Evolutionary conservation across 768 basidiomycete genomes (phyloP).

Genomic region (Ramaria sp.): DNA sequence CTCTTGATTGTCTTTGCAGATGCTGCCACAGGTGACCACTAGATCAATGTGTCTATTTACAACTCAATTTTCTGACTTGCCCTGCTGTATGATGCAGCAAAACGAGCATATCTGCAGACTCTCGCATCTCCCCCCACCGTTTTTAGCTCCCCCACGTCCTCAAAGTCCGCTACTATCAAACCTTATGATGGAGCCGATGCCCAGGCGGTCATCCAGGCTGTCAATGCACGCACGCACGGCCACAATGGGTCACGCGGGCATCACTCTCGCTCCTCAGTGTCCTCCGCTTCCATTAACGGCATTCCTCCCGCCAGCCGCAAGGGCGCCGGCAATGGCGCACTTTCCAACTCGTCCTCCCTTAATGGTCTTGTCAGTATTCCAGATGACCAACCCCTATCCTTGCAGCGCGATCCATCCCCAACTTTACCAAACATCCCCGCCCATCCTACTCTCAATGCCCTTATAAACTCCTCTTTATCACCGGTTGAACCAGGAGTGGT

Average conservation of each 20-base stretch:
- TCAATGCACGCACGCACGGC: conserved; percentile 57
- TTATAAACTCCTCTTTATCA: conserved; percentile 65
- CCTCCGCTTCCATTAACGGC: conserved; percentile 25
- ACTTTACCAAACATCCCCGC: conserved; percentile 72
- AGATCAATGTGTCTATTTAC: conserved; percentile 8
- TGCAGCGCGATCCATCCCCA: conserved; percentile 61
- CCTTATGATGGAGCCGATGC: conserved; percentile 96
- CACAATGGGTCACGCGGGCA: conserved; percentile 60
- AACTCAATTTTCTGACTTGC: background rate
- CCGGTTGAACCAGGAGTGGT: conserved; percentile 30
- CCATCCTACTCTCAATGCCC: conserved; percentile 75
- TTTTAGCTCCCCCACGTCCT: conserved; percentile 45
- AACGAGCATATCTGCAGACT: conserved; percentile 88
- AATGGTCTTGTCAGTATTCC: conserved; percentile 41
- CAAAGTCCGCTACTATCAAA: conserved; percentile 51
- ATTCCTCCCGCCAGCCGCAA: conserved; percentile 15
- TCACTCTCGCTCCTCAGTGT: conserved; percentile 50
- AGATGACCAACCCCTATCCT: conserved; percentile 13
- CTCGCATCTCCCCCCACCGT: conserved; percentile 73
- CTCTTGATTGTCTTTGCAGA: conserved; percentile 92
- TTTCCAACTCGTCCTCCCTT: conserved; percentile 12
- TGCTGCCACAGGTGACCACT: conserved; percentile 70
- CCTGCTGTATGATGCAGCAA: conserved; percentile 44
- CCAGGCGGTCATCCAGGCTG: conserved; percentile 70
- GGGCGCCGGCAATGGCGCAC: background rate